A percentile compares a stretch with the other conserved stretches of the same genome.
Conservation (phyloP, 2,329 filamentous ascomycete species). For the Pleurostoma richardsiae region DNA sequence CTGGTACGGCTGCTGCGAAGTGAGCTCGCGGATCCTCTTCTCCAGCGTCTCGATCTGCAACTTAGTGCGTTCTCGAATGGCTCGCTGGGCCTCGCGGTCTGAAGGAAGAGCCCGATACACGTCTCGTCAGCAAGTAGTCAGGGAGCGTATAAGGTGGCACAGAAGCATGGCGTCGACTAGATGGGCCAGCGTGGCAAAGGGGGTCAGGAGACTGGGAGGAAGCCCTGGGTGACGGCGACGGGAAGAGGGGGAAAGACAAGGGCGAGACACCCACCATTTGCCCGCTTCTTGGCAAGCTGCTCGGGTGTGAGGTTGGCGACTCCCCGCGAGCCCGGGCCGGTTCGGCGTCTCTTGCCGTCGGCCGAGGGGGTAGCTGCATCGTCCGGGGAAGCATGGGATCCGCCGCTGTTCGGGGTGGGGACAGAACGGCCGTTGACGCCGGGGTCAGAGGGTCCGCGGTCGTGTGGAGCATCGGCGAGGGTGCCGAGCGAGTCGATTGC, state of each 20-base stretch:
- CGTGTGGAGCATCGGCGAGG: too few relatives aligned
- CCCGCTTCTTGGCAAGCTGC: constrained; percentile 64
- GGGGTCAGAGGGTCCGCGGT: too few relatives aligned
- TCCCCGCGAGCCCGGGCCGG: constrained; percentile 38
- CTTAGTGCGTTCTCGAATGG: constrained; percentile 78
- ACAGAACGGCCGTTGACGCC: too few relatives aligned
- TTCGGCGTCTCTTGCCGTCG: constrained; percentile 38
- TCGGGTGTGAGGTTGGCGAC: constrained; percentile 66
- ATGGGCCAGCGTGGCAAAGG: too few relatives aligned
- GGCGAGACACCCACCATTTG: constrained; percentile 41
- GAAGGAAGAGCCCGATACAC: neutral
- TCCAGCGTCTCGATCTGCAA: constrained; percentile 74
- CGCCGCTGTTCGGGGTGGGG: too few relatives aligned
- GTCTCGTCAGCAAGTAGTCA: too few relatives aligned
- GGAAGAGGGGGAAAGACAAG: neutral
- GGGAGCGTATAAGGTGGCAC: too few relatives aligned
- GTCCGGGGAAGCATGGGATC: neutral
- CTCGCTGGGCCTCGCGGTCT: constrained; percentile 81
- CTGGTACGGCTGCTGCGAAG: constrained; percentile 75
- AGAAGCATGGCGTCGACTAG: too few relatives aligned
- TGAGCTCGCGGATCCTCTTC: constrained; percentile 67
- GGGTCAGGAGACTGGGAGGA: too few relatives aligned
- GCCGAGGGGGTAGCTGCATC: neutral
- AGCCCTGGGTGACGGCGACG: neutral
- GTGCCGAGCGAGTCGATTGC: too few relatives aligned